Conservation (phyloP, 495 filamentous ascomycete genomes). For the Aspergillus taichungensis region DNA sequence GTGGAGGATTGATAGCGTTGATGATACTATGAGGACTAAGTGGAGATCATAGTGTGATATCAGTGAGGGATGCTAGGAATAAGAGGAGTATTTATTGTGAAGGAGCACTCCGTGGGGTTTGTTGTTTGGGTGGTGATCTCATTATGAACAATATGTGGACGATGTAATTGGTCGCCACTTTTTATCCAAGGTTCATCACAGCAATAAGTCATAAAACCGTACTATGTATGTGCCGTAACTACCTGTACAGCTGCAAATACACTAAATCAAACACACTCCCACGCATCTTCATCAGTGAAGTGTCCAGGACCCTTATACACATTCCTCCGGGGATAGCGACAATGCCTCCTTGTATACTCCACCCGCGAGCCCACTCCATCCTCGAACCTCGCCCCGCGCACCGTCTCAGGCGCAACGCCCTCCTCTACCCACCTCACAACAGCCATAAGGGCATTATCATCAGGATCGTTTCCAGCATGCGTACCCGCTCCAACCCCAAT, state of each 20-base stretch:
- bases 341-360: constrained; percentile 33
- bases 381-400: constrained; percentile 45
- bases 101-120: neutral
- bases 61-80: constrained; percentile 2
- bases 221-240: too few relatives aligned
- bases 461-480: constrained; percentile 21
- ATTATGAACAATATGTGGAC: neutral
- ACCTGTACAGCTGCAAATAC: too few relatives aligned
- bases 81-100: neutral
- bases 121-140: neutral
- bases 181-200: too few relatives aligned
- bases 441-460: constrained; percentile 43
- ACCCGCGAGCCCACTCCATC: constrained; percentile 26
- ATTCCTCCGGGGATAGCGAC: constrained; percentile 31
- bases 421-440: constrained; percentile 56
- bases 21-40: too few relatives aligned
- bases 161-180: too few relatives aligned
- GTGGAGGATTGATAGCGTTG: too few relatives aligned
- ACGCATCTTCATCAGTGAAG: constrained; percentile 33
- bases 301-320: constrained; percentile 29
- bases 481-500: constrained; percentile 38
- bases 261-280: constrained; percentile 29
- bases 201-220: too few relatives aligned
- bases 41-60: too few relatives aligned
- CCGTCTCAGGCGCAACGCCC: constrained; percentile 42